Evolutionary conservation across 2,329 filamentous ascomycete genomes (phyloP), one percentile per base, ranked within the genome.

Genomic region (Colletotrichum sp.): DNA sequence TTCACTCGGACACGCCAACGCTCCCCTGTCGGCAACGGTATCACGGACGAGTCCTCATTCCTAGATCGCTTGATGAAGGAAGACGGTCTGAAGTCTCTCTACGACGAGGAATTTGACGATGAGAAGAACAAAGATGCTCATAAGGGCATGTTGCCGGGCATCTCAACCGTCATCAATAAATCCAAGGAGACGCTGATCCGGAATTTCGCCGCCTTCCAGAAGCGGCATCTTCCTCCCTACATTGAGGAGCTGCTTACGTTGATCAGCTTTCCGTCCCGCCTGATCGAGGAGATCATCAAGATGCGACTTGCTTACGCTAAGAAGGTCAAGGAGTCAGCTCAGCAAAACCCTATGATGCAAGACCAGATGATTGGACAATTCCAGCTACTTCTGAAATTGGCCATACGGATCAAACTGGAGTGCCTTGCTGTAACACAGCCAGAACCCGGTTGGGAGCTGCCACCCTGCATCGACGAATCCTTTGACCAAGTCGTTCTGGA

Each of bases 341-440:
- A 97, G 86, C 95, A 98, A 83, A 98, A 96, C 78, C 90, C 95
- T 30, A 94, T 99, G 87, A 95, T 99, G 90, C 95, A 98, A 76
- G 96, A 99, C 82, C 96, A 99, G 85, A 98, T 99, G 95, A 98
- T 99, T 78, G 90, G 95, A 1, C 97, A 99, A 82, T 99, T 99
- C 80, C 96, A 98, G 85, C 95, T 98, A 60, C 88, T 99, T 71
- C 92, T 99, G 78, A 96, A 95, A 81, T 93, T 99, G 79, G 96
- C 97, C 36, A 96, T 98, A 76, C 92, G 94, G 77, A 98, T 99
- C 85, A 99, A 99, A 85, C 92, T 94, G 81, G 95, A 96, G 79
- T 98, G 98, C 82, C 90, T 95, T 44, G 88, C 92, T 30, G 95
- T 99, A 68, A 95, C 96, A 26, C 92, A 95, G 79, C 94, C 96